Conservation (phyloP, 495 filamentous ascomycete species). For the Monascus purpureus region DNA sequence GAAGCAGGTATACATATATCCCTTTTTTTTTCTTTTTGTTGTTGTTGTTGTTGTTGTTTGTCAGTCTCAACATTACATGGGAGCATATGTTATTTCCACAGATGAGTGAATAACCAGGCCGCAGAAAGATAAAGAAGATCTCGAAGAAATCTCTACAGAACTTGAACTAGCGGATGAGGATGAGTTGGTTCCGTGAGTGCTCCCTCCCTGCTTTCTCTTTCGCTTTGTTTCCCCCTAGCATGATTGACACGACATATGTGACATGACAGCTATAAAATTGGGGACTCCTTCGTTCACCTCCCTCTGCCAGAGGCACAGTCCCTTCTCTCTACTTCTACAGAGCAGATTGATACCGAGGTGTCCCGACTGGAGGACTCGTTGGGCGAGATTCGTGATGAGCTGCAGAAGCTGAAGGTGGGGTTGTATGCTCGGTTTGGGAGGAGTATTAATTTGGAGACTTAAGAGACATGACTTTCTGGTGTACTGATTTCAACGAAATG, state of each 20-base stretch:
- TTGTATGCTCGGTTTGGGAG: slow-evolving; percentile 89
- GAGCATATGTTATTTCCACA: too few relatives aligned
- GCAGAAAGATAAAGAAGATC: slow-evolving; percentile 96
- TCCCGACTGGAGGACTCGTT: slow-evolving; percentile 62
- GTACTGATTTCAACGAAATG: too few relatives aligned
- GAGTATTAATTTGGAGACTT: slow-evolving; percentile 92
- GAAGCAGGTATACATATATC: slow-evolving; percentile 50
- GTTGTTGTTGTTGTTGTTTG: slow-evolving; percentile 1
- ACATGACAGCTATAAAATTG: slow-evolving; percentile 92
- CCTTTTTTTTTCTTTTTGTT: slow-evolving; percentile 3
- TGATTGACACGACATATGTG: too few relatives aligned
- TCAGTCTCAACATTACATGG: not conserved
- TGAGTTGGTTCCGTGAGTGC: slow-evolving; percentile 67
- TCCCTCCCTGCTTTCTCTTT: not conserved
- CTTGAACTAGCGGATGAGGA: slow-evolving; percentile 94
- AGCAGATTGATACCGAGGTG: slow-evolving; percentile 63
- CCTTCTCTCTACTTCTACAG: slow-evolving; percentile 56
- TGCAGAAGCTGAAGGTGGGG: slow-evolving; percentile 75
- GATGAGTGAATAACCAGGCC: too few relatives aligned
- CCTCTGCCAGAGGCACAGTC: slow-evolving; percentile 73
- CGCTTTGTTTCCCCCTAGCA: too few relatives aligned
- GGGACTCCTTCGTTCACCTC: slow-evolving; percentile 84
- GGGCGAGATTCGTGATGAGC: slow-evolving; percentile 59
- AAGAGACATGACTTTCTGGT: slow-evolving; percentile 11
- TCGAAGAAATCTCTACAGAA: slow-evolving; percentile 82